phyloP scores from a whole-genome alignment of 768 basidiomycete genomes.

The Asterophora parasitica region DNA sequence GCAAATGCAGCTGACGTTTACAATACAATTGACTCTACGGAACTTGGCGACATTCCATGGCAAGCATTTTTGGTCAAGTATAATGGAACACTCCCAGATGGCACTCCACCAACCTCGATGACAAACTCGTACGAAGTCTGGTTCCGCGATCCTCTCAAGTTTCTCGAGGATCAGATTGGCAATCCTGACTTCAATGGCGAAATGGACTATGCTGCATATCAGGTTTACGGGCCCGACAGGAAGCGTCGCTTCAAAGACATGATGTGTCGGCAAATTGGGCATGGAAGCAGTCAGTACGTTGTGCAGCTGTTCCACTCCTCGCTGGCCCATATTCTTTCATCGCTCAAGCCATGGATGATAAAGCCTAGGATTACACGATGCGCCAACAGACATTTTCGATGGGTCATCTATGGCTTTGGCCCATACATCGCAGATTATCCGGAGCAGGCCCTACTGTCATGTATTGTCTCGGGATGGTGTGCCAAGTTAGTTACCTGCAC shows the following conservation, averaged over 20 bases:
- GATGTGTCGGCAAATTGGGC: slow-evolving; percentile 37
- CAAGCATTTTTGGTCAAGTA: slow-evolving; percentile 25
- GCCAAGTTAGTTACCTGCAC: no score
- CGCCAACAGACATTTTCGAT: slow-evolving; percentile 20
- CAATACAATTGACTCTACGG: slow-evolving; percentile 27
- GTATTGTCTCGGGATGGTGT: no score
- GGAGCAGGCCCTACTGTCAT: no score
- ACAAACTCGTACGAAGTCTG: slow-evolving; percentile 24
- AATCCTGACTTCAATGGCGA: slow-evolving; percentile 29
- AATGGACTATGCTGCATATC: slow-evolving; percentile 28
- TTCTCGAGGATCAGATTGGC: slow-evolving; percentile 23
- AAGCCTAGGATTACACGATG: slow-evolving; percentile 18
- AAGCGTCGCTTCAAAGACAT: slow-evolving; percentile 26
- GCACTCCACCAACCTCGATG: slow-evolving; percentile 28
- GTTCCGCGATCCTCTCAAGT: slow-evolving; percentile 25
- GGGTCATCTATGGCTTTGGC: slow-evolving; percentile 20
- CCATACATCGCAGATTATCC: slow-evolving; percentile 22
- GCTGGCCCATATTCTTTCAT: slow-evolving; percentile 12
- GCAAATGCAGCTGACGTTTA: slow-evolving; percentile 25
- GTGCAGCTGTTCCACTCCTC: slow-evolving; percentile 19
- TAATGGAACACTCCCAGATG: slow-evolving; percentile 14
- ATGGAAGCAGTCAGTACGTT: slow-evolving; percentile 34
- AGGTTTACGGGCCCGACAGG: slow-evolving; percentile 17
- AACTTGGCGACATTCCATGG: slow-evolving; percentile 33
- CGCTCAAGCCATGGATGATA: slow-evolving; percentile 20